phyloP scores from a whole-genome alignment of 306 rosid genomes.

The Castanea sativa region DNA sequence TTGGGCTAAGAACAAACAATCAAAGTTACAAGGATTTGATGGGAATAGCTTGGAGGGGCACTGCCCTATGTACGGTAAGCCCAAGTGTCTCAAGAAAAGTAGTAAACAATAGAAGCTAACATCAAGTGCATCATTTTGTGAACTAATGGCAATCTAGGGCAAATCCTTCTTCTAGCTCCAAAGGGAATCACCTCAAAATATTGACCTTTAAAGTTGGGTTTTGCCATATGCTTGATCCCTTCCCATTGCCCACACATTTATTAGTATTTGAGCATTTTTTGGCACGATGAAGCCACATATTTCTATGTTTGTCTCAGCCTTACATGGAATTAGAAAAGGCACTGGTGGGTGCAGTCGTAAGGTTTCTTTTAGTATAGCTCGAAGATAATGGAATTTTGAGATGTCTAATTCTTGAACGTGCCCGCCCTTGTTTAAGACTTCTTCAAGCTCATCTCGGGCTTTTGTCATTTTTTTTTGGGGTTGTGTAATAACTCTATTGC shows the following conservation, averaged over 20 bases:
- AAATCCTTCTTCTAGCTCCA: neutral
- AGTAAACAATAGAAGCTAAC: too few relatives aligned
- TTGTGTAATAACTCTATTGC: conserved; percentile 27
- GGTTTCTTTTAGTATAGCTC: conserved; percentile 26
- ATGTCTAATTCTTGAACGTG: conserved; percentile 20
- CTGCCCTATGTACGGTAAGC: too few relatives aligned
- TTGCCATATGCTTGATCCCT: conserved; percentile 12
- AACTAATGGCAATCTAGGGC: too few relatives aligned
- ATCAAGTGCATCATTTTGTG: too few relatives aligned
- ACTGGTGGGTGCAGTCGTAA: conserved; percentile 21
- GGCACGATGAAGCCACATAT: conserved; percentile 4
- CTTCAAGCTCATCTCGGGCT: conserved; percentile 12
- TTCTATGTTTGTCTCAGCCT: neutral
- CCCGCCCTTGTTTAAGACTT: neutral
- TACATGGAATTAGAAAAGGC: conserved; percentile 28
- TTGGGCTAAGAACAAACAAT: too few relatives aligned
- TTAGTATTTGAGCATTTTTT: conserved; percentile 16
- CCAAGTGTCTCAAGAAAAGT: too few relatives aligned
- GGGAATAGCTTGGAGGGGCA: too few relatives aligned
- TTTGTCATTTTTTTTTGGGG: neutral
- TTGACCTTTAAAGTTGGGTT: conserved; percentile 3
- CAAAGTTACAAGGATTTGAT: too few relatives aligned
- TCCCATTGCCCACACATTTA: conserved; percentile 35
- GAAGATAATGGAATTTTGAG: conserved; percentile 16
- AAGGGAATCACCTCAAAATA: neutral